A percentile compares a stretch with the other conserved stretches of the same genome.
phyloP scores from a whole-genome alignment of 805 yeast genomes.

The Myxozyma melibiosi region DNA sequence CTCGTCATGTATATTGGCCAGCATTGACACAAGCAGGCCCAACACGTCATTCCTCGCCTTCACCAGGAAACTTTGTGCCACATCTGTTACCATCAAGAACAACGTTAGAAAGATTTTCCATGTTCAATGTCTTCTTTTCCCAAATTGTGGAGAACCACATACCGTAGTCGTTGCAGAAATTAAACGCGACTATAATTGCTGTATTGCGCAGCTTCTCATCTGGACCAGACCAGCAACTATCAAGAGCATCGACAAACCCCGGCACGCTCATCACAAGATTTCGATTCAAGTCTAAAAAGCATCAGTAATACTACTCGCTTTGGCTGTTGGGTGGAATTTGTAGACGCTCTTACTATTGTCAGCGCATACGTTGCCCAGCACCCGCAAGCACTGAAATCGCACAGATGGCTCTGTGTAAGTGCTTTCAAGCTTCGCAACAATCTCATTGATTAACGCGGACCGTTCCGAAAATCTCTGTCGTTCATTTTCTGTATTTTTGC shows the following conservation, averaged over 20 bases:
- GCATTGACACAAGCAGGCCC: neutral
- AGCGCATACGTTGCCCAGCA: constrained; percentile 17
- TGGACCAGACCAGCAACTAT: neutral
- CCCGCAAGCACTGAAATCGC: constrained; percentile 17
- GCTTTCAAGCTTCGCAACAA: neutral
- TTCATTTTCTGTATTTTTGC: neutral
- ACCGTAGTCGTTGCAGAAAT: constrained; percentile 19
- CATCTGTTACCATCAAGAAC: neutral
- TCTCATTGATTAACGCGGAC: neutral
- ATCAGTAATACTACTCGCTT: neutral
- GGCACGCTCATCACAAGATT: neutral
- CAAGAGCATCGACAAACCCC: neutral
- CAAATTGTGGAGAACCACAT: neutral
- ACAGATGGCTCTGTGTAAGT: neutral
- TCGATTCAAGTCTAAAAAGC: neutral
- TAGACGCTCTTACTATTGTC: constrained; percentile 18
- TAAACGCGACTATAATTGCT: constrained; percentile 12
- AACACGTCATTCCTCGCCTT: neutral
- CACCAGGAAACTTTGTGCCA: constrained; percentile 5
- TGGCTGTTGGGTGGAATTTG: neutral
- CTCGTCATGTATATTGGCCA: neutral
- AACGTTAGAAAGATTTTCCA: no score
- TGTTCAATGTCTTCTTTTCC: no score
- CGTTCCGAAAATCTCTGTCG: neutral
- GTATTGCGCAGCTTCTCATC: constrained; percentile 2